Evolutionary conservation across 2,329 filamentous ascomycete species (phyloP).

Genomic region (Aschersonia sp.): DNA sequence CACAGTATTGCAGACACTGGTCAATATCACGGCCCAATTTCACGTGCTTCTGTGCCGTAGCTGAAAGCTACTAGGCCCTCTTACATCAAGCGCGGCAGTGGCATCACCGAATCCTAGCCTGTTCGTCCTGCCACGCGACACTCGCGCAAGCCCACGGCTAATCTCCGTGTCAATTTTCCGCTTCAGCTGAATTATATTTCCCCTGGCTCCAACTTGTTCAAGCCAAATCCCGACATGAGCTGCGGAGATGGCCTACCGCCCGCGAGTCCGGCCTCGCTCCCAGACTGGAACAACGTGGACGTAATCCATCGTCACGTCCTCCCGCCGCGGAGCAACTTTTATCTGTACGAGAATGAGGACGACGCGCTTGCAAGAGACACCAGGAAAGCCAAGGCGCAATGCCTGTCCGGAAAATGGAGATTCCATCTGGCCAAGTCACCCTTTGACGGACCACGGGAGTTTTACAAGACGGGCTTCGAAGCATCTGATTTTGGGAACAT

Average conservation of each 20-base stretch:
- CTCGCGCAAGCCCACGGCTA: too few species aligned
- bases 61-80: too few species aligned
- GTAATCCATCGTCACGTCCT: constrained; percentile 46
- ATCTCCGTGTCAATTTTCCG: not conserved
- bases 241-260: not conserved
- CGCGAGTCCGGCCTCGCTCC: constrained; percentile 9
- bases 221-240: not conserved
- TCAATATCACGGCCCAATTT: too few species aligned
- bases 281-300: constrained; percentile 47
- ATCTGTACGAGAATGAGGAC: constrained; percentile 31
- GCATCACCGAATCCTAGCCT: too few species aligned
- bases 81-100: too few species aligned
- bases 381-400: constrained; percentile 21
- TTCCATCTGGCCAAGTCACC: constrained; percentile 33
- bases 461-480: constrained; percentile 21
- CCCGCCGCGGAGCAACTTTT: constrained; percentile 40
- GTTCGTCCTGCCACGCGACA: too few species aligned
- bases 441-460: constrained; percentile 26
- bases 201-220: not conserved
- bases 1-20: too few species aligned
- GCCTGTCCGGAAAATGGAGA: constrained; percentile 39
- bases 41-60: too few species aligned
- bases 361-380: constrained; percentile 31
- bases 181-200: not conserved
- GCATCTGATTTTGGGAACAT: constrained; percentile 24